A percentile compares a stretch with the other conserved stretches of the same genome.
phyloP scores from a whole-genome alignment of 2,329 filamentous ascomycete species.

The Bipolaris bicolor region DNA sequence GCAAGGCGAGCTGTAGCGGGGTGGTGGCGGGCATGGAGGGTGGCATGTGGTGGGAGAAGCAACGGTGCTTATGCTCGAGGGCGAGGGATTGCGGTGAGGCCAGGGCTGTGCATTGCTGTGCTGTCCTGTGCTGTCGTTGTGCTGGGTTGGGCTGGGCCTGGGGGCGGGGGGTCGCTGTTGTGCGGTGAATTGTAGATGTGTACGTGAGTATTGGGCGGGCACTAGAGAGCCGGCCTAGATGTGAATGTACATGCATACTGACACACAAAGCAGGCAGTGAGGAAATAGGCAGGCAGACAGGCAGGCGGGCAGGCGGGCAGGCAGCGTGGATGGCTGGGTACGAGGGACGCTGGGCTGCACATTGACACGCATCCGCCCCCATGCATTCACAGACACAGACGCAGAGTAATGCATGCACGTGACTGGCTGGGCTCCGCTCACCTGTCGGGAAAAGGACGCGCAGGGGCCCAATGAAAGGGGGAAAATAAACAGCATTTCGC shows the following conservation, averaged over 20 bases:
- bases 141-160: not conserved
- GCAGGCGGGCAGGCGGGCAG: slow-evolving; percentile 10
- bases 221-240: too few species aligned
- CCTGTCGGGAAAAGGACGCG: slow-evolving; percentile 1
- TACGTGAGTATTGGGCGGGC: too few species aligned
- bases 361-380: too few species aligned
- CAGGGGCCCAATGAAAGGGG: slow-evolving; percentile 19
- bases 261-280: too few species aligned
- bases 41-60: not conserved
- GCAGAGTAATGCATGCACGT: slow-evolving; percentile 24
- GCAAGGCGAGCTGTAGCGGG: not conserved
- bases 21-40: not conserved
- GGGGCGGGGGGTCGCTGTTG: not conserved
- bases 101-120: slow-evolving; percentile 3
- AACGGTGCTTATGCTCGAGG: slow-evolving; percentile 6
- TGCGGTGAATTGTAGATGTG: slow-evolving; percentile 15
- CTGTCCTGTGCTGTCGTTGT: slow-evolving; percentile 6
- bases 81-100: slow-evolving; percentile 12
- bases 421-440: slow-evolving; percentile 16
- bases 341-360: too few species aligned
- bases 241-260: too few species aligned
- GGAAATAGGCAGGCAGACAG: slow-evolving; percentile 13
- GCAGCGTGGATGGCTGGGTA: slow-evolving; percentile 5
- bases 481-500: slow-evolving; percentile 27
- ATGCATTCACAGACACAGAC: too few species aligned